Evolutionary conservation across 2,329 filamentous ascomycete genomes (phyloP).

Genomic region (Colletotrichum kahawae): DNA sequence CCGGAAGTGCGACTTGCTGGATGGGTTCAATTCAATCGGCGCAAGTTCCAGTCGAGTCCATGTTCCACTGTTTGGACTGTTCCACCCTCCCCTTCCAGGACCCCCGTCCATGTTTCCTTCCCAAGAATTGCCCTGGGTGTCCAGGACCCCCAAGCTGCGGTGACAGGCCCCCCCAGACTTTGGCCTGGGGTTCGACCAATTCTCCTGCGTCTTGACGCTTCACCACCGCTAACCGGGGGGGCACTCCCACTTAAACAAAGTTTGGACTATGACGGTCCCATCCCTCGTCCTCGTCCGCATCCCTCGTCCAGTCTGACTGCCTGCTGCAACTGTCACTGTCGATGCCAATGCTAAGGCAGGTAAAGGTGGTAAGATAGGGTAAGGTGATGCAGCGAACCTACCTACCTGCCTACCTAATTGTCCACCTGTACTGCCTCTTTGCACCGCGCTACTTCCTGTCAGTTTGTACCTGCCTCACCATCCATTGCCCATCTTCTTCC

Average conservation of each 20-base stretch:
- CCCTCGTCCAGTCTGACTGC: background rate
- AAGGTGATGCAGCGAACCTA: background rate
- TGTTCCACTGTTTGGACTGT: background rate
- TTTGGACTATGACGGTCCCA: slow-evolving; percentile 23
- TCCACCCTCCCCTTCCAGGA: background rate
- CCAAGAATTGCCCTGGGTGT: background rate
- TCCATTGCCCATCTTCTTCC: background rate
- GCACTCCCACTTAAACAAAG: slow-evolving; percentile 17
- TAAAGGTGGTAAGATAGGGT: background rate
- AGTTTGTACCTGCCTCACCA: background rate
- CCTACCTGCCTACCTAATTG: background rate
- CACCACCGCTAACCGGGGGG: background rate
- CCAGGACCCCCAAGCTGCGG: background rate
- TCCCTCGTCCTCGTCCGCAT: background rate
- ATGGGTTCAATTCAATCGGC: background rate
- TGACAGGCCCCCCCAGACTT: slow-evolving; percentile 2
- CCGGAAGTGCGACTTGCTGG: background rate
- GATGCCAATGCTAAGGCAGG: background rate
- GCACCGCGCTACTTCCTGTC: background rate
- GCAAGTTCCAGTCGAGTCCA: background rate
- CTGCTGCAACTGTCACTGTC: background rate
- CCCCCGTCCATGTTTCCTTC: background rate
- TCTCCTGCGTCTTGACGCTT: slow-evolving; percentile 12
- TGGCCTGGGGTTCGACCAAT: slow-evolving; percentile 4
- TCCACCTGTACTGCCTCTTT: background rate